phyloP scores from a whole-genome alignment of 306 rosid species.

The Astragalus glycyphyllos region DNA sequence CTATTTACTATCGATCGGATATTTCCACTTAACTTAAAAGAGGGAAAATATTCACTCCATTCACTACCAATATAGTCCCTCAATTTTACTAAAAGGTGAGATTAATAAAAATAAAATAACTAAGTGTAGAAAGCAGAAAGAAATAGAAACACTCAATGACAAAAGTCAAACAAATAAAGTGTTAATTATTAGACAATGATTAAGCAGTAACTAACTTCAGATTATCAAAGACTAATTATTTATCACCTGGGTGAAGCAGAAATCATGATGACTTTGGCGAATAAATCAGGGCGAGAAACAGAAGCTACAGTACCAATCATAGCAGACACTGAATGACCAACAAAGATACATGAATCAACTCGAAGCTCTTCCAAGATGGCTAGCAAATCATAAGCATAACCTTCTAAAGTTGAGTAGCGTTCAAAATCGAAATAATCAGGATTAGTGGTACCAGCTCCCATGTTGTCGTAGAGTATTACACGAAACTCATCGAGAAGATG shows the following conservation, averaged over 20 bases:
- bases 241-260: conserved; percentile 51
- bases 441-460: conserved; percentile 57
- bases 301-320: conserved; percentile 53
- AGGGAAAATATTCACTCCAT: too few relatives aligned
- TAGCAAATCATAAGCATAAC: conserved; percentile 50
- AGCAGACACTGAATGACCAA: conserved; percentile 53
- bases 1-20: too few relatives aligned
- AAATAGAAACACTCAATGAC: background rate
- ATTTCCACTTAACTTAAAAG: too few relatives aligned
- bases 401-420: conserved; percentile 49
- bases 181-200: background rate
- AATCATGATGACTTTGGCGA: conserved; percentile 46
- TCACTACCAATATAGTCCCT: too few relatives aligned
- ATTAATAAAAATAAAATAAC: background rate
- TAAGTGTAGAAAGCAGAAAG: background rate
- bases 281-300: conserved; percentile 51
- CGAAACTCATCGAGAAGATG: conserved; percentile 51
- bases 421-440: conserved; percentile 57
- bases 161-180: conserved; percentile 33
- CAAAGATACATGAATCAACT: conserved; percentile 45
- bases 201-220: background rate
- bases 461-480: conserved; percentile 51
- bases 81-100: too few relatives aligned
- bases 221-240: background rate
- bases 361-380: conserved; percentile 49